Evolutionary conservation across 768 basidiomycete species (phyloP).

Genomic region (Erythrobasidium yunnanense): DNA sequence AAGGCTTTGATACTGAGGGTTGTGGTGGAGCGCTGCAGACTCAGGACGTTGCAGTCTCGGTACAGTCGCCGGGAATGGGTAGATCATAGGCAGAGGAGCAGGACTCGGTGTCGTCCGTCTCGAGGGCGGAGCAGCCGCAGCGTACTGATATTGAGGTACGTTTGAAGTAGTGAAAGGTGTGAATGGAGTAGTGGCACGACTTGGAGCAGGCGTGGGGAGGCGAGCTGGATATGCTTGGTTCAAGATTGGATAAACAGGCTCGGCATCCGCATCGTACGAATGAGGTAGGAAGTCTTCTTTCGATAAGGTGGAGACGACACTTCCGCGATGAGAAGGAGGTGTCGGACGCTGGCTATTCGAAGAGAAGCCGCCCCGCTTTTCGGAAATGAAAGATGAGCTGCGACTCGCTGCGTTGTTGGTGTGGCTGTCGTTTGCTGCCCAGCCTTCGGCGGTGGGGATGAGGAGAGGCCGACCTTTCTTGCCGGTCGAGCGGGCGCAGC

Average conservation of each 20-base stretch:
- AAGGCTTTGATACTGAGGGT: not conserved
- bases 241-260: not conserved
- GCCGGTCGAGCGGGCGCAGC: constrained; percentile 2
- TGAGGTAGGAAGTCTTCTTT: constrained; percentile 25
- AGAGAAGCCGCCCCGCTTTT: too few species aligned
- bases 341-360: too few species aligned
- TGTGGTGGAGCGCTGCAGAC: not conserved
- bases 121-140: not conserved
- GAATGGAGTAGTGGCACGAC: not conserved
- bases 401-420: not conserved
- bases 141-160: not conserved
- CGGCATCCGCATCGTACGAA: not conserved
- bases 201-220: not conserved
- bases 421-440: constrained; percentile 5
- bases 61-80: not conserved
- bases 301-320: not conserved
- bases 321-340: not conserved
- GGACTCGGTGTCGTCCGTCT: not conserved
- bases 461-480: constrained; percentile 13
- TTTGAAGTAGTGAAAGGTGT: not conserved
- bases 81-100: not conserved
- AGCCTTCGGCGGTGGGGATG: not conserved
- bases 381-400: not conserved
- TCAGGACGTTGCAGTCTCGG: not conserved
- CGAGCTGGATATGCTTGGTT: not conserved